Evolutionary conservation across 371 early-diverging fungal genomes (phyloP).

Genomic region (Saksenaea vasiformis): DNA sequence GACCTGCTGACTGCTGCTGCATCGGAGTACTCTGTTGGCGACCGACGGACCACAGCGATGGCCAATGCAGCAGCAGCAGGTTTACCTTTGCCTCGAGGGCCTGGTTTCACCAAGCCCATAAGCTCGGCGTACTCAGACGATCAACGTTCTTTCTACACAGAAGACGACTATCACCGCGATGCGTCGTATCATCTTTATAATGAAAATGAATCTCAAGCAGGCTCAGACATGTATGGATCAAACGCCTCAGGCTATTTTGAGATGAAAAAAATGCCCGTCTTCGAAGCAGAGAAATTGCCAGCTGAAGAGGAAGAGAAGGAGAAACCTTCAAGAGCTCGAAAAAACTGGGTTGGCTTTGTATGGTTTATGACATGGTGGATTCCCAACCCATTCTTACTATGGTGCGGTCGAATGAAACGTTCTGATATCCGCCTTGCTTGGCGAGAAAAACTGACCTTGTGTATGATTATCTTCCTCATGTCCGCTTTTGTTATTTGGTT

Average conservation of each 20-base stretch:
- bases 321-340: conserved; percentile 38
- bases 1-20: not conserved
- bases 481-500: conserved; percentile 77
- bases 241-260: conserved; percentile 9
- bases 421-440: conserved; percentile 83
- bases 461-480: conserved; percentile 74
- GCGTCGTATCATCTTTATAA: conserved; percentile 12
- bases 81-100: conserved; percentile 20
- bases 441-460: conserved; percentile 90
- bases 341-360: conserved; percentile 76
- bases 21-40: conserved; percentile 11
- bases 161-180: conserved; percentile 40
- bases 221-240: conserved; percentile 13
- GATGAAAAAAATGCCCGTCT: conserved; percentile 11
- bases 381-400: conserved; percentile 59
- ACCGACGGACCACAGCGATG: conserved; percentile 7
- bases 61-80: conserved; percentile 20
- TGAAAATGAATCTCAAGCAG: conserved; percentile 30
- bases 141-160: conserved; percentile 64
- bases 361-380: conserved; percentile 87
- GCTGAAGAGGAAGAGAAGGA: conserved; percentile 7
- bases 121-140: conserved; percentile 55
- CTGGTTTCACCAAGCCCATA: not conserved
- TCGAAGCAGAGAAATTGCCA: conserved; percentile 30
- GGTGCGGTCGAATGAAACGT: conserved; percentile 68